Evolutionary conservation across 1,284 basidiomycete species (phyloP), one percentile per base, ranked within the genome.

Genomic region (Marasmius oreades): DNA sequence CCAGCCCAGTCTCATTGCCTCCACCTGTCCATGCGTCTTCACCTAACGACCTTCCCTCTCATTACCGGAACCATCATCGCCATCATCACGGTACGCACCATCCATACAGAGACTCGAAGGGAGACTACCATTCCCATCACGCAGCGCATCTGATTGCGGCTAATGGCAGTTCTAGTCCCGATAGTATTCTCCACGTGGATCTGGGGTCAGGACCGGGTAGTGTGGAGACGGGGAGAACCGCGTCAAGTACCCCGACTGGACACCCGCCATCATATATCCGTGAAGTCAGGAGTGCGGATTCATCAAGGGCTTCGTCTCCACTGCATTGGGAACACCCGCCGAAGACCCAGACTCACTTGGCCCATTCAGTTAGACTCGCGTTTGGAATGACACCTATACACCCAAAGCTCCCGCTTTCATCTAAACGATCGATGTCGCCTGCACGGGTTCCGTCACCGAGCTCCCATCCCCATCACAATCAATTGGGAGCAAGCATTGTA

Each of bases 311-410:
- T 3, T 42, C 47, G 20, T 52, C 44, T 31, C 57, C 51, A 24
- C 23, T 31, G 11, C 26, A 11, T 34, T 36, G 45, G 44, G 31
- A 56, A 62, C 28, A 62, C 61, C 23, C 55, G 55, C 45, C 51
- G 36, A 14, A 22, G 43, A 58, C 64, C 47, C 50, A 63, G 59
- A 28, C 14, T 42, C 20, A 90, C 70, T 79, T 92, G 43, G 89
- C 86, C 5, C 86, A 90, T 64, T 89, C 86, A 2, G 87, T 95
- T 18, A 84, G 90, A 34, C 77, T 86, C 24, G 92, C 92, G 44
- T 95, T 95, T 64, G 90, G 88, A 6, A 94, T 94, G 90, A 93
- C 92, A 5, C 91, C 92, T 1, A 92, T 93, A 55, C 80, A 81
- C 59, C 71, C 73, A 11, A 34, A 51, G 7, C 46, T 23, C 24